Conservation (phyloP, 2,329 filamentous ascomycete genomes). For the Zopfia rhizophila region DNA sequence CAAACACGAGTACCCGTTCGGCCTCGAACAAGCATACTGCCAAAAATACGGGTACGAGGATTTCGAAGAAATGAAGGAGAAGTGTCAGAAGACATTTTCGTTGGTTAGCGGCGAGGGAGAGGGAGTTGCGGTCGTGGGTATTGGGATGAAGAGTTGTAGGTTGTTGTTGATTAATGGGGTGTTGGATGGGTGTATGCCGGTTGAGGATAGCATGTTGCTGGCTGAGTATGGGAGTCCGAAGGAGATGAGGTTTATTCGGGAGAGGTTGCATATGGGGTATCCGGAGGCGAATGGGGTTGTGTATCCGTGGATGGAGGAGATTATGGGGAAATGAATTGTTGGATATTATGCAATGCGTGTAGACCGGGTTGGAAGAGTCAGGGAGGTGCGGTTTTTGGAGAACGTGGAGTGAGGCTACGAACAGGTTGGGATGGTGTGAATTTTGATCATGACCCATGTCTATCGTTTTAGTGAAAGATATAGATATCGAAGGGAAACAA, state of each 20-base stretch:
- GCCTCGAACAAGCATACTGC: conserved; percentile 60
- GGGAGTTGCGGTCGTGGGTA: conserved; percentile 48
- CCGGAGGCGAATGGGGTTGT: conserved; percentile 44
- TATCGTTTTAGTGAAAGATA: too few relatives aligned
- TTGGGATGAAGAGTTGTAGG: conserved; percentile 56
- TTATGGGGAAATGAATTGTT: conserved; percentile 27
- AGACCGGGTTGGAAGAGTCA: too few relatives aligned
- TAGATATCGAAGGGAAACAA: too few relatives aligned
- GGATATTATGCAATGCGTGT: too few relatives aligned
- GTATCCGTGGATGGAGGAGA: conserved; percentile 44
- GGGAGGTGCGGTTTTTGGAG: too few relatives aligned
- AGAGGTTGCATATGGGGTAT: conserved; percentile 59
- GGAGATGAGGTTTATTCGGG: conserved; percentile 59
- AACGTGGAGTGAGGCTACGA: too few relatives aligned
- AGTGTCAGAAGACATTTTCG: conserved; percentile 62
- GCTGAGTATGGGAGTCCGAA: conserved; percentile 64
- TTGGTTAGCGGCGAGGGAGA: conserved; percentile 64
- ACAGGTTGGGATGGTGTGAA: too few relatives aligned
- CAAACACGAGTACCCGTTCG: conserved; percentile 68
- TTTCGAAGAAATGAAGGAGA: conserved; percentile 57
- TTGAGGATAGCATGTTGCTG: conserved; percentile 67
- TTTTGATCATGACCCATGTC: too few relatives aligned
- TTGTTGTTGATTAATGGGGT: conserved; percentile 67
- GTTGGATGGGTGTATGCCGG: conserved; percentile 69
- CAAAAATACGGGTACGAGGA: conserved; percentile 56